phyloP scores from a whole-genome alignment of 2,329 filamentous ascomycete genomes.

The Pestalotiopsis sp. region DNA sequence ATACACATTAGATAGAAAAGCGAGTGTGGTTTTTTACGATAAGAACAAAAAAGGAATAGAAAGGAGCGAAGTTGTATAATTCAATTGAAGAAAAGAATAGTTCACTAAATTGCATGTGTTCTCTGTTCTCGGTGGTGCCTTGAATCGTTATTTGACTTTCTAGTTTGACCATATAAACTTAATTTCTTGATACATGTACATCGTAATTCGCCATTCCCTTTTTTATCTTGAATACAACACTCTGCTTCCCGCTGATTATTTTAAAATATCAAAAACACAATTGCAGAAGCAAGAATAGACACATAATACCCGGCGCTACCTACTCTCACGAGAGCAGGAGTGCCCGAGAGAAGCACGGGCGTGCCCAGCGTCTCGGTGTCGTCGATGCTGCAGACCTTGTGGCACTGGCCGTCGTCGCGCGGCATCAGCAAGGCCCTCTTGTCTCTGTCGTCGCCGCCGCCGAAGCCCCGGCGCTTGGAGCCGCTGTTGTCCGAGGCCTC shows the following conservation, averaged over 20 bases:
- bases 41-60: neutral
- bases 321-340: neutral
- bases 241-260: neutral
- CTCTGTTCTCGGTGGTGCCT: neutral
- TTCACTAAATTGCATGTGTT: neutral
- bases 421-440: neutral
- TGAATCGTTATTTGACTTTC: neutral
- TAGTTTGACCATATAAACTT: neutral
- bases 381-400: constrained; percentile 35
- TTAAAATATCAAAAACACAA: neutral
- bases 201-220: neutral
- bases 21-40: neutral
- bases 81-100: neutral
- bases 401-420: constrained; percentile 14
- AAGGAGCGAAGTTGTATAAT: neutral
- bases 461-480: neutral
- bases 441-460: constrained; percentile 7
- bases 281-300: neutral
- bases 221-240: neutral
- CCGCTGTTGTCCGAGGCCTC: constrained; percentile 7
- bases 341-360: constrained; percentile 28
- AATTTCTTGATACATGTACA: neutral
- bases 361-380: constrained; percentile 32
- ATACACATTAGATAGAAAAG: neutral
- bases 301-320: neutral